Evolutionary conservation across 805 yeast species (phyloP).

Genomic region (Candida ponderosae): DNA sequence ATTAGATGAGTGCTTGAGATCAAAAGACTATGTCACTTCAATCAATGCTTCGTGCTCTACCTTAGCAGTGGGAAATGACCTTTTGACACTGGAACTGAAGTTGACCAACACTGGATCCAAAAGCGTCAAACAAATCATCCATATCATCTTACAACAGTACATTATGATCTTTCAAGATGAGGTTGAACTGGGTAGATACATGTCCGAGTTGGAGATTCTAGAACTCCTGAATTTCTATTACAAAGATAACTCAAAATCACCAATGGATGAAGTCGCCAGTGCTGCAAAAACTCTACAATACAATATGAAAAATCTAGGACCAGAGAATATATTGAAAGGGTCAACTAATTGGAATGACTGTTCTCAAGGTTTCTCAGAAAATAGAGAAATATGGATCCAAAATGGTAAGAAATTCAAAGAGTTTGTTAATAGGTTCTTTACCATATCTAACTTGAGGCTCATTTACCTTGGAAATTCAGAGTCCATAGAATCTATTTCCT

Average conservation of each 20-base stretch:
- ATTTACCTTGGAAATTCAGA: slow-evolving; percentile 24
- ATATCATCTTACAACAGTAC: slow-evolving; percentile 22
- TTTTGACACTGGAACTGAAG: slow-evolving; percentile 41
- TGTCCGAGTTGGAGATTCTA: slow-evolving; percentile 41
- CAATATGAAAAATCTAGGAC: slow-evolving; percentile 21
- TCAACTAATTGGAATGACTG: slow-evolving; percentile 23
- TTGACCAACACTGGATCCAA: slow-evolving; percentile 40
- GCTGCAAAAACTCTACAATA: slow-evolving; percentile 32
- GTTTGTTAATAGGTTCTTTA: slow-evolving; percentile 24
- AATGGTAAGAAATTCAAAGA: slow-evolving; percentile 28
- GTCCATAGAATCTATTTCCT: neutral
- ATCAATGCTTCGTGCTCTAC: slow-evolving; percentile 35
- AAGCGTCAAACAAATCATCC: slow-evolving; percentile 26
- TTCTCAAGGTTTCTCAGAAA: slow-evolving; percentile 25
- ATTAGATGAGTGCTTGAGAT: slow-evolving; percentile 31
- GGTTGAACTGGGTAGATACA: slow-evolving; percentile 26
- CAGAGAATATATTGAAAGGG: slow-evolving; percentile 37
- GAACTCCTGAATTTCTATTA: slow-evolving; percentile 39
- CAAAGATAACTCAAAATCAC: slow-evolving; percentile 25
- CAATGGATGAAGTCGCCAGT: slow-evolving; percentile 41
- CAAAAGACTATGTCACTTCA: slow-evolving; percentile 25
- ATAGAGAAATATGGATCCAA: slow-evolving; percentile 34
- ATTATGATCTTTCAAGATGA: slow-evolving; percentile 11
- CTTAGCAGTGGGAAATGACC: slow-evolving; percentile 26
- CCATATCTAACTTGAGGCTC: slow-evolving; percentile 24